A percentile compares a stretch with the other conserved stretches of the same genome.
phyloP scores from a whole-genome alignment of 2,329 filamentous ascomycete genomes.

The Fusarium staphyleae region DNA sequence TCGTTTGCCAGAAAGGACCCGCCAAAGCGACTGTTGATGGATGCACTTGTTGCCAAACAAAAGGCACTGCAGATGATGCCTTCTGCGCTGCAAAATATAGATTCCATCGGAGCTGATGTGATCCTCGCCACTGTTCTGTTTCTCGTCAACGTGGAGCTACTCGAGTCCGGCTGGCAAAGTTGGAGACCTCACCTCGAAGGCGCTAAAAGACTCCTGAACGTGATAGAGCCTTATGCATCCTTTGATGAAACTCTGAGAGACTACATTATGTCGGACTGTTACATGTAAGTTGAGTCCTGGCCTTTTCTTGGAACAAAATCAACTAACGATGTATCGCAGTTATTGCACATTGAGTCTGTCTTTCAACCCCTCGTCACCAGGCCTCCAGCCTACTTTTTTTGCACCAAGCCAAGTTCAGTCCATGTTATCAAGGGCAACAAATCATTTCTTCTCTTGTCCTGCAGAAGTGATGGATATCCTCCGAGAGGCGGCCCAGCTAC shows the following conservation, averaged over 20 bases:
- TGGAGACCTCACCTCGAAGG: constrained; percentile 57
- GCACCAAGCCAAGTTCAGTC: constrained; percentile 46
- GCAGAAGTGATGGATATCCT: constrained; percentile 53
- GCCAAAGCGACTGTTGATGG: constrained; percentile 43
- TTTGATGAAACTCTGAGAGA: constrained; percentile 49
- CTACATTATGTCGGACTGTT: constrained; percentile 56
- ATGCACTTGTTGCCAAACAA: constrained; percentile 55
- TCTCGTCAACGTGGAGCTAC: constrained; percentile 58
- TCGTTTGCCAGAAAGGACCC: constrained; percentile 45
- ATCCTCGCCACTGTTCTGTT: constrained; percentile 56
- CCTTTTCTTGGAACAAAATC: not conserved
- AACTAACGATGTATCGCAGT: constrained; percentile 30
- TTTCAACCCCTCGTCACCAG: constrained; percentile 47
- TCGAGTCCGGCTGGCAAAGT: constrained; percentile 55
- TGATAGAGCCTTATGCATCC: constrained; percentile 46
- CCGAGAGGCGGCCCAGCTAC: constrained; percentile 51
- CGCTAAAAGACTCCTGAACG: constrained; percentile 51
- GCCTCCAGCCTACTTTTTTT: constrained; percentile 42
- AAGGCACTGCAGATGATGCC: constrained; percentile 52
- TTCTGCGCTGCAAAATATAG: constrained; percentile 48
- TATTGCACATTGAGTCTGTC: constrained; percentile 55
- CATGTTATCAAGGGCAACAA: constrained; percentile 49
- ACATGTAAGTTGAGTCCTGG: constrained; percentile 46
- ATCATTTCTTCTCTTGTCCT: constrained; percentile 57
- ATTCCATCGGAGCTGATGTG: constrained; percentile 48